Base-by-base conservation (phyloP, 75 land plant genomes). In the Selaginella tamariscina region DNA sequence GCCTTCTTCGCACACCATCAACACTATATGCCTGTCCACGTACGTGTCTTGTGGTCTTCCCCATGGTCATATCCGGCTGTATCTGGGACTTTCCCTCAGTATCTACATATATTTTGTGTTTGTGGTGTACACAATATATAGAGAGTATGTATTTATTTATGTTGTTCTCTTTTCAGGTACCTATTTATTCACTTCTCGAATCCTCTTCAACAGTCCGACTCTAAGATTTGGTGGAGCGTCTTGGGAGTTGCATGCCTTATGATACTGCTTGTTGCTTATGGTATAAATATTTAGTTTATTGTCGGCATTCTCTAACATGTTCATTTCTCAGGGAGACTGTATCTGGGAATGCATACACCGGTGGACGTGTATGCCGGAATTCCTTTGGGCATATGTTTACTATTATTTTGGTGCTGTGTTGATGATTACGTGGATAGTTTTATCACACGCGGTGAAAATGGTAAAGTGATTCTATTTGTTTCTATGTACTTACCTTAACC, bases 1-100 rank as follows among this genome's bases (percentile, higher is more conserved):
- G 72, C 99, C 99, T 56, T 95, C 99, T 62, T 90, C 99, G 28
- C 99, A 95, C 72, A 84, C 86, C 57, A 88, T 90, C 31, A 95
- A 95, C 77, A 95, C 96, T 2, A 81, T 95, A 39, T 87, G 99
- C 76, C 75, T 95, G 24, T 71, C 85, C 24, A 89, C 89, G 99
- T 95, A 87, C 49, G 49, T 15, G 49, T 39, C 11, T 15, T 39
- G 49, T 39, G 49, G 15, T 39, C 49, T 15, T 5, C 15, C 15
- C 49, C 49, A 39, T 39, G 5, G 49, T 39, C 49, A 5, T 39
- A 39, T 15, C 15, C n/a, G n/a, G n/a, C n/a, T n/a, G n/a, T n/a
- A n/a, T n/a, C n/a, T n/a, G n/a, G n/a, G n/a, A n/a, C n/a, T n/a
- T n/a, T n/a, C n/a, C n/a, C n/a, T n/a, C n/a, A n/a, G n/a, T n/a